Conservation (phyloP, 1,284 basidiomycete species). For the Caloboletus inedulis region DNA sequence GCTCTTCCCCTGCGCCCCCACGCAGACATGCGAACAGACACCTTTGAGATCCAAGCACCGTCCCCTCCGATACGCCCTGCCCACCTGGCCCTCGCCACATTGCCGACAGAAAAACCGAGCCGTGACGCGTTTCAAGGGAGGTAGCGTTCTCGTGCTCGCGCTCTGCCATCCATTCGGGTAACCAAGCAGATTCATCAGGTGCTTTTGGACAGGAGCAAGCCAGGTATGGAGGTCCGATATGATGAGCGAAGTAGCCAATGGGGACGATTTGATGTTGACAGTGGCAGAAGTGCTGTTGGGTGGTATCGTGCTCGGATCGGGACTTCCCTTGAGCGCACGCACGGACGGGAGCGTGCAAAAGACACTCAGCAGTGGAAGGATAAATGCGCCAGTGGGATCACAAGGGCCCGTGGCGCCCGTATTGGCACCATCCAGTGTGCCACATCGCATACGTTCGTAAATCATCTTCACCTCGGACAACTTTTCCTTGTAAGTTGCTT, state of each 20-base stretch:
- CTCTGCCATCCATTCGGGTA: constrained; percentile 45
- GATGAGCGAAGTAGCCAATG: constrained; percentile 40
- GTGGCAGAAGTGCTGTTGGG: constrained; percentile 11
- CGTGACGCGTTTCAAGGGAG: constrained; percentile 55
- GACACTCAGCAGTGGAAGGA: constrained; percentile 41
- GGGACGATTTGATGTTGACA: constrained; percentile 28
- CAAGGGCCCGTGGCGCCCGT: not conserved
- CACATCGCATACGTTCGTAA: constrained; percentile 34
- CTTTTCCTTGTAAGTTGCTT: constrained; percentile 22
- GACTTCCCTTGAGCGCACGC: constrained; percentile 36
- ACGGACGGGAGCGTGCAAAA: constrained; percentile 46
- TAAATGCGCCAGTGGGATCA: constrained; percentile 13
- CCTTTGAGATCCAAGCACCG: constrained; percentile 52
- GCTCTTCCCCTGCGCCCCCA: not conserved
- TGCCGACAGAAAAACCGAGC: constrained; percentile 55
- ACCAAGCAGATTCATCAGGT: constrained; percentile 48
- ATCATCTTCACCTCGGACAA: constrained; percentile 32
- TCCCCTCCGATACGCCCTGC: constrained; percentile 35
- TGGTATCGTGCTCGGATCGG: constrained; percentile 11
- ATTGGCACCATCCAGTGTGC: not conserved
- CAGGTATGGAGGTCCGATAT: constrained; percentile 47
- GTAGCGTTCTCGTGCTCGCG: constrained; percentile 43
- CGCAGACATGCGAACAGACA: constrained; percentile 58
- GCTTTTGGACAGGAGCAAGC: constrained; percentile 41
- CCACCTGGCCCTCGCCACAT: constrained; percentile 41